Base-by-base conservation (phyloP, 352 stramenopile species). In the Globisporangium paroecandrum region DNA sequence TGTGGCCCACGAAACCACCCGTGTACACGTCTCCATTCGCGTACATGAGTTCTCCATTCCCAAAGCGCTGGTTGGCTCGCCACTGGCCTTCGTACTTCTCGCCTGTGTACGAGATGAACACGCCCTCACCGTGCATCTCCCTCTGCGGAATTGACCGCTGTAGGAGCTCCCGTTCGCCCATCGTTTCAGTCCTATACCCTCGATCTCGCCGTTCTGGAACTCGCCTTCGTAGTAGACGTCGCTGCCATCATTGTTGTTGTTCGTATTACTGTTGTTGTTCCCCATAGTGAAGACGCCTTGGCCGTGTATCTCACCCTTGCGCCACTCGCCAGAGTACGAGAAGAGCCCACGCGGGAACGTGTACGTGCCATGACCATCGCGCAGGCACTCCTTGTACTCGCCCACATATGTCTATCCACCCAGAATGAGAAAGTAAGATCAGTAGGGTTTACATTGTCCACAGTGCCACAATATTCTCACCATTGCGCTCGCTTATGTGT, bases 241-340 rank as follows among this genome's bases (percentile, higher is more conserved):
- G 38, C 38, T 46, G 13, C 12, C 38, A 46, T 13, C 12, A 18
- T 46, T 46, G 38, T 5, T 46, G 12, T 46, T 46, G 3, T 9
- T 27, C 55, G 38, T 5, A 24, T 53, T 65, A 5, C 62, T 65
- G 2, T 71, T 75, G 34, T 79, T 34, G 5, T 57, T 25, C 4
- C 62, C 56, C 3, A 89, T 69, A 0, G 64, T 70, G 58, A 89
- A 88, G 1, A 76, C 62, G 3, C 82, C 82, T 4, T 59, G 57
- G 2, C 81, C 81, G 57, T 90, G 71, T 73, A 94, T 95, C 46
- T 80, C 72, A 24, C 89, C 84, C 15, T 74, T 57, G 20, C 57
- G 36, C 87, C 89, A 96, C 3, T 82, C 59, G 6, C 90, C 90
- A 25, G 83, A 71, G 69, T 95, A 97, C n/a, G 51, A 58, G 47